These are phyloP conservation scores for Tolypocladium inflatum DNA, from an alignment of 2,329 filamentous ascomycete genomes.

Conservation along the genomic window DNA sequence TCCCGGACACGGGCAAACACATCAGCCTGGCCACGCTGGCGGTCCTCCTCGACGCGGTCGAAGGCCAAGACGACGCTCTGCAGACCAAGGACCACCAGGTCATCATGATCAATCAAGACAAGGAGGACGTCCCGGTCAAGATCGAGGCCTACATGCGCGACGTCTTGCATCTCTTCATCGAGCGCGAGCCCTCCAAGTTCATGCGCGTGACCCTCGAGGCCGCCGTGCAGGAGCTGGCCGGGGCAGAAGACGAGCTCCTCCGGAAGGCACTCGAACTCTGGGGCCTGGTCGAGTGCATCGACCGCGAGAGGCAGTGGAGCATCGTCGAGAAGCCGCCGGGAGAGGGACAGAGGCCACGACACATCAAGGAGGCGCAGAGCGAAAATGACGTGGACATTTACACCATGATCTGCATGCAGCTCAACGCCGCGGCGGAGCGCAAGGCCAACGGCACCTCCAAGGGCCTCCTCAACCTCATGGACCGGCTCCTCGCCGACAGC, in stretches of 20 bases:
- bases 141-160: conserved; percentile 52
- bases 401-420: conserved; percentile 52
- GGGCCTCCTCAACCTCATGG: conserved; percentile 48
- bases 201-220: conserved; percentile 49
- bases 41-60: conserved; percentile 23
- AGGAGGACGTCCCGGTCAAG: conserved; percentile 49
- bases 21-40: conserved; percentile 27
- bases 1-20: conserved; percentile 38
- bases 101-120: conserved; percentile 52
- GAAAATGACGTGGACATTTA: conserved; percentile 47
- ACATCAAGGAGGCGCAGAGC: conserved; percentile 37
- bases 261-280: conserved; percentile 52
- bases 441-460: conserved; percentile 52
- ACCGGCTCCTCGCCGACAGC: conserved; percentile 51
- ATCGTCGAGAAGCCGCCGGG: conserved; percentile 39
- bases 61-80: conserved; percentile 22
- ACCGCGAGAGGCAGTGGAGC: conserved; percentile 53
- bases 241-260: conserved; percentile 44
- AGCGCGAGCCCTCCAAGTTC: conserved; percentile 49
- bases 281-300: conserved; percentile 56
- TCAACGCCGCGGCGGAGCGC: conserved; percentile 55
- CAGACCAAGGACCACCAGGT: conserved; percentile 24
- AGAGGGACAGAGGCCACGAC: conserved; percentile 29
- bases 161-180: conserved; percentile 47
- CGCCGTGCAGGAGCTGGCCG: conserved; percentile 35